phyloP scores from a whole-genome alignment of 139 green algal genomes.

The Coccomyxa sp. region DNA sequence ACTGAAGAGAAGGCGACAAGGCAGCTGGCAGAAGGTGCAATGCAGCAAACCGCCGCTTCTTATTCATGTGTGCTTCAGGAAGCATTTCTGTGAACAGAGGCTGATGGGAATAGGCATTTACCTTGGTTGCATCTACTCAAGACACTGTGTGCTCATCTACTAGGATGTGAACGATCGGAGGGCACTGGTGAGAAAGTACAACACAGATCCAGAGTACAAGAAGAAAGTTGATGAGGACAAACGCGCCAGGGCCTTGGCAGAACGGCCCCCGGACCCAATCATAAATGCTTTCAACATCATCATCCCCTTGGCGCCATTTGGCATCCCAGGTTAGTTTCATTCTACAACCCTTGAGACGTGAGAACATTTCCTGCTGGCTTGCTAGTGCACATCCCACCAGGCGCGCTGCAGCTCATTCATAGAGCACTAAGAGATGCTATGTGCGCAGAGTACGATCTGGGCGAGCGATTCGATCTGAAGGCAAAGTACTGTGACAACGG shows the following conservation, averaged over 20 bases:
- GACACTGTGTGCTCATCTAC: not conserved
- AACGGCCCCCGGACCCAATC: conserved; percentile 4
- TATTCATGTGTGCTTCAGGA: not conserved
- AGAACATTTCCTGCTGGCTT: not conserved
- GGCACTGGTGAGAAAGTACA: conserved; percentile 29
- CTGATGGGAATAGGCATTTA: not conserved
- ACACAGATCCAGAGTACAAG: conserved; percentile 43
- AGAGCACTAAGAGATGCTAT: not conserved
- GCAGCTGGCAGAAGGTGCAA: conserved; percentile 37
- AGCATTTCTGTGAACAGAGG: not conserved
- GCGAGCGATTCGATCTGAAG: conserved; percentile 57
- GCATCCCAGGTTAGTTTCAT: not conserved
- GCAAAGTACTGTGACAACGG: conserved; percentile 42
- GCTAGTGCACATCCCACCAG: not conserved
- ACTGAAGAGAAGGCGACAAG: conserved; percentile 26
- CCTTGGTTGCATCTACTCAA: not conserved
- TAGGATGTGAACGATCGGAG: conserved; percentile 31
- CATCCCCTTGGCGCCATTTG: conserved; percentile 10
- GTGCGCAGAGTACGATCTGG: conserved; percentile 42
- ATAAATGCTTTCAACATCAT: conserved; percentile 1
- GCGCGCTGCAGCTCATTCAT: not conserved
- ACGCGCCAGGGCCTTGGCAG: conserved; percentile 24
- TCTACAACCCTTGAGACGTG: not conserved
- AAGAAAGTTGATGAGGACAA: conserved; percentile 47
- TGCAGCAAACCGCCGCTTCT: not conserved